phyloP scores from a whole-genome alignment of 2,329 filamentous ascomycete species.

The Gliomastix tumulicola region DNA sequence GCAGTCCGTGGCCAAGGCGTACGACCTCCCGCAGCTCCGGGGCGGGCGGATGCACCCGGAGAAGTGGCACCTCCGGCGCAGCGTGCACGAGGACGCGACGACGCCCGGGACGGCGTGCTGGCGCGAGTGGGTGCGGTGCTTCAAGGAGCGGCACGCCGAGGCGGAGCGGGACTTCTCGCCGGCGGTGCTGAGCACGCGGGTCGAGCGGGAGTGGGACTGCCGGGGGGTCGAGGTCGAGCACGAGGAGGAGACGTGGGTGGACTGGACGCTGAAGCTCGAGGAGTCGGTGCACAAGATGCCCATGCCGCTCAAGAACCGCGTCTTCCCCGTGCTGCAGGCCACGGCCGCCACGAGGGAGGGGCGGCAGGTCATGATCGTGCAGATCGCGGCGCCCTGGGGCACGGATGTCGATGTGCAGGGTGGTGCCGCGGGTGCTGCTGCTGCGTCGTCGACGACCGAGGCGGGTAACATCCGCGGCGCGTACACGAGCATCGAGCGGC shows the following conservation, averaged over 20 bases:
- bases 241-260: conserved; percentile 33
- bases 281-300: conserved; percentile 63
- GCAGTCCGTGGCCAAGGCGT: conserved; percentile 23
- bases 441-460: too few species aligned
- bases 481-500: conserved; percentile 60
- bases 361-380: conserved; percentile 45
- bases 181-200: conserved; percentile 22
- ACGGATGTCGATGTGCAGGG: conserved; percentile 26
- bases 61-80: conserved; percentile 58
- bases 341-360: conserved; percentile 38
- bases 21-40: conserved; percentile 16
- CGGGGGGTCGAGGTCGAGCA: conserved; percentile 27
- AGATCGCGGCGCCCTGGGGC: conserved; percentile 37
- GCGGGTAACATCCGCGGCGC: conserved; percentile 37
- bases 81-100: conserved; percentile 48
- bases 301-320: conserved; percentile 52
- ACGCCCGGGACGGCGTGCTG: conserved; percentile 50
- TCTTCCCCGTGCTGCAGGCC: conserved; percentile 61
- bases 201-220: conserved; percentile 38
- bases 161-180: conserved; percentile 32
- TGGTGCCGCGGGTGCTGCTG: neutral
- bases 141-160: conserved; percentile 42
- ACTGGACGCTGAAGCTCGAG: conserved; percentile 43
- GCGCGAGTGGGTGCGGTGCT: conserved; percentile 53
- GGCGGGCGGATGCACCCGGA: conserved; percentile 26